A percentile compares a stretch with the other conserved stretches of the same genome.
Evolutionary conservation across 495 filamentous ascomycete species (phyloP).

Genomic region (Daldinia vernicosa): DNA sequence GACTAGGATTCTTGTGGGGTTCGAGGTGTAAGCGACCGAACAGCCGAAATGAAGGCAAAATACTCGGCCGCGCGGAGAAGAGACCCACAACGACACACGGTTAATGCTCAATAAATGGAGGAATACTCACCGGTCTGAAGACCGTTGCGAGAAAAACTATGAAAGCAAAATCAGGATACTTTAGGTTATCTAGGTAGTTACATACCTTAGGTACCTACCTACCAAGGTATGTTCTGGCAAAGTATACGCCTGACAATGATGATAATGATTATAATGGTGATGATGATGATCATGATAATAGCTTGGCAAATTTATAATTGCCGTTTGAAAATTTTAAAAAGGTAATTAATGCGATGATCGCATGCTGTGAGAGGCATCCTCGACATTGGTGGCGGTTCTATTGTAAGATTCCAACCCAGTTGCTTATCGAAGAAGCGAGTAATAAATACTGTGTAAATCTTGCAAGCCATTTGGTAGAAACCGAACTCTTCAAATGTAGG

Average conservation of each 20-base stretch:
- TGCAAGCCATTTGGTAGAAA: too few relatives aligned
- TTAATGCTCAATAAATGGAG: not conserved
- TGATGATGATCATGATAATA: not conserved
- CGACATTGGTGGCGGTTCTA: conserved; percentile 14
- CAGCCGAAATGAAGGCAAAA: not conserved
- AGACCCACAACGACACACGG: not conserved
- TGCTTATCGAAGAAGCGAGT: not conserved
- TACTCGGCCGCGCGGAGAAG: not conserved
- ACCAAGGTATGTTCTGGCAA: not conserved
- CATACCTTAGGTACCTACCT: not conserved
- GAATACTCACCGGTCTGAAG: not conserved
- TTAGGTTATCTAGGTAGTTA: too few relatives aligned
- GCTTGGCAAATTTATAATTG: conserved; percentile 14
- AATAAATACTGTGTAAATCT: too few relatives aligned
- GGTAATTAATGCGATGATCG: conserved; percentile 1
- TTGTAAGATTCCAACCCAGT: conserved; percentile 2
- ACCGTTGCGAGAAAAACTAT: not conserved
- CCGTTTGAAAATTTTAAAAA: not conserved
- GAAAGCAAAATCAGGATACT: not conserved
- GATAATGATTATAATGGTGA: not conserved
- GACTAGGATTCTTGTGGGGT: not conserved
- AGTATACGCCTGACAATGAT: not conserved
- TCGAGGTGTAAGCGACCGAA: not conserved
- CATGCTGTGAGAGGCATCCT: conserved; percentile 1
- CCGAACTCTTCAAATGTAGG: too few relatives aligned